Base-by-base conservation (phyloP, 139 green algal species). In the Gonium pectorale region DNA sequence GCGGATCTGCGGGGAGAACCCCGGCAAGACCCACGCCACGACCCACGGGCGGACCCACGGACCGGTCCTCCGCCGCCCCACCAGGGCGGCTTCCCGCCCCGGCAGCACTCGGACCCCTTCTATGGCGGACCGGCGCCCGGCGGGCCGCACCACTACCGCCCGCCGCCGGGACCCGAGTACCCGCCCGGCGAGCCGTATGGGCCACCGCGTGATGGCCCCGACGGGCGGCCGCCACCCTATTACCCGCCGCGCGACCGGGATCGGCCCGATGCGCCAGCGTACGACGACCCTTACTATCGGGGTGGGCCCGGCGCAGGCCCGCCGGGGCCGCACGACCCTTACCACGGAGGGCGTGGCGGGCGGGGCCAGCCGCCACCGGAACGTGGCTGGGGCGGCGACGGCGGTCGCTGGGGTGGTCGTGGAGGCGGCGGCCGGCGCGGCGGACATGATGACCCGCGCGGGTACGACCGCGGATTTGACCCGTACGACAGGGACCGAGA, bases 281-380 rank as follows among this genome's bases (percentile, higher is more conserved):
- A 80, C 33, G 71, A 80, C 21, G 71, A 80, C 24, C 73, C 73
- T 33, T 81, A 69, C 40, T 67, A 52, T 33, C 51, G 27, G 21
- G 51, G 33, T 24, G n/a, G 31, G 27, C 33, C 46, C n/a, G 29
- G 38, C 24, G 67, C 38, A 5, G 67, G 67, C 31, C 67, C 68
- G 3, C 68, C 68, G 44, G 43, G 43, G 31, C 43, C 77, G 15
- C 77, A 69, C 17, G 77, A 72, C 21, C 77, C 60, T 7, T 49
- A 73, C 62, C 43, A 31, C 24, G 63, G 78, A 2, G 78, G 63
- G 6, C 43, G 59, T 8, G 63, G 44, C n/a, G 63, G 78, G 27
- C 31, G 52, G 0, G 72, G 72, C 9, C 37, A 35, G 26, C 52
- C 35, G 5, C 72, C 43, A 3, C 33, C 31, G 1, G 26, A 27